Conservation (phyloP, 257 asterid genomes). For the Nicotiana paniculata region DNA sequence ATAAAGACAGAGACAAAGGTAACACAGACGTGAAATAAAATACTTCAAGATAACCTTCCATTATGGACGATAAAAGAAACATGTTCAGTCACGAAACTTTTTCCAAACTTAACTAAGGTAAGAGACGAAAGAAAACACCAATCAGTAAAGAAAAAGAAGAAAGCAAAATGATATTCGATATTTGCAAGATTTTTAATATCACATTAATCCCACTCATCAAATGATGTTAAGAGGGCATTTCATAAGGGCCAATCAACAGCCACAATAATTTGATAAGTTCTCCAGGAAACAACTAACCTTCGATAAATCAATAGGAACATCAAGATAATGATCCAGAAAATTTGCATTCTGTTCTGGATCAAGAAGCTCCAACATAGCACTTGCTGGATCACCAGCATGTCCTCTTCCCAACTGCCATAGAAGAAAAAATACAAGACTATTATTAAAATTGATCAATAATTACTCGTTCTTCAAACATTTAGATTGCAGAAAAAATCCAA, state of each 20-base stretch:
- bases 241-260: neutral
- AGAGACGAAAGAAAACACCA: neutral
- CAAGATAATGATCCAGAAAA: slow-evolving; percentile 98
- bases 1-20: neutral
- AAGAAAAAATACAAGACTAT: neutral
- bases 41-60: neutral
- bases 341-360: slow-evolving; percentile 99
- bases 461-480: neutral
- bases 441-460: neutral
- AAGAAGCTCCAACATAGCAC: slow-evolving; percentile 99
- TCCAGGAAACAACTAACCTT: slow-evolving; percentile 53
- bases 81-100: neutral
- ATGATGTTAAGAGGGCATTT: neutral
- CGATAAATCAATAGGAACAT: slow-evolving; percentile 92
- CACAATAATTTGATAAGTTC: neutral
- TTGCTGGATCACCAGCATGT: slow-evolving; percentile 98
- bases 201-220: neutral
- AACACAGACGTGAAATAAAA: neutral
- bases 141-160: neutral
- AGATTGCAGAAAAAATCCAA: neutral
- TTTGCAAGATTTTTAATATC: neutral
- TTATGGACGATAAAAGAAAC: neutral
- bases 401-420: slow-evolving; percentile 89
- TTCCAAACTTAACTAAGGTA: neutral
- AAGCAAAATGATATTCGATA: neutral